Base-by-base conservation (phyloP, 352 stramenopile genomes). In the Globisporangium carolinianum region DNA sequence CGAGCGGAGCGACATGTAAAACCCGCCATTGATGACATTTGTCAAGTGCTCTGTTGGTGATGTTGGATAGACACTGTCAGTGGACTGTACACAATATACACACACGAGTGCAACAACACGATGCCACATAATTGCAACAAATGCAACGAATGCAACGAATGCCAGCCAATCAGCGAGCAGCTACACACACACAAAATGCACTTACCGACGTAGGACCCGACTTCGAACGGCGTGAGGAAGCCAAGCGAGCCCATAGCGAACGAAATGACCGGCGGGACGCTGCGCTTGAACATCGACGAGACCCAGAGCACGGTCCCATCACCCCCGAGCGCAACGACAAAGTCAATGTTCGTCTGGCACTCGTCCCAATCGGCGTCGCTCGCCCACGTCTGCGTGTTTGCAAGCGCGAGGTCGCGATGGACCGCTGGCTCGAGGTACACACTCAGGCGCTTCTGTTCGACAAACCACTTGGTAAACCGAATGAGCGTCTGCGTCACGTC, bases 211-310 rank as follows among this genome's bases (percentile, higher is more conserved):
- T 75, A 77, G 24, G 81, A 73, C 0, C 83, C 69, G 4, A 83
- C 72, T 47, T 96, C 72, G 73, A 98, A 98, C 4, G 91, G 90
- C 38, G 97, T 98, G 32, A 99, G 77, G 62, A 99, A 99, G 2
- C 97, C 97, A 14, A 99, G 72, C 53, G 87, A 98, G 35, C 97
- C 97, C 68, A 98, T 96, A 0, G 92, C 89, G 17, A 98, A 90
- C 9, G 89, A 96, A 39, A 99, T 72, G 51, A 99, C 92, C 0
- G 97, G 97, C 14, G 97, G 97, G 18, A 98, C 86, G 46, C 93
- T 97, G 63, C 96, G 88, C 38, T 72, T 76, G 58, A 91, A 94
- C 54, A 95, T 75, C 24, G 83, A 94, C 32, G 86, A 92, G 17
- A 93, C 83, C 83, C 83, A 95, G n/a, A 95, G 61, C 53, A 95